Base-by-base conservation (phyloP, 129 eudicot genomes). In the Artemisia argyi region DNA sequence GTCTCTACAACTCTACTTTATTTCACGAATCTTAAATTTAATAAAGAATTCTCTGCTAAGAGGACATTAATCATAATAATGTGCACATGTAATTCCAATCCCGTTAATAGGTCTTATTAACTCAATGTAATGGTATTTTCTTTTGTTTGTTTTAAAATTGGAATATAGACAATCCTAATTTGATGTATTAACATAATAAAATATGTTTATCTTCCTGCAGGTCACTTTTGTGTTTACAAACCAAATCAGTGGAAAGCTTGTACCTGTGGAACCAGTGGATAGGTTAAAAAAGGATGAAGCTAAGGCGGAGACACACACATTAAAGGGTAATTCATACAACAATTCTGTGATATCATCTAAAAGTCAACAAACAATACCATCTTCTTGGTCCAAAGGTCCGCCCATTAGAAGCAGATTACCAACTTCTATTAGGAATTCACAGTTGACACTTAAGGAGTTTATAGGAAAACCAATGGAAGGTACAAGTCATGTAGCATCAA, bases 161-260 rank as follows among this genome's bases (percentile, higher is more conserved):
- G 61, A 55, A 22, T 17, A 55, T 7, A 55, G 61, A 55, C 4
- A 58, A 58, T 19, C 24, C 11, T 24, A 30, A 59, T 12, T 0
- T 12, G 15, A 59, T 24, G 42, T 24, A 24, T 8, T 0, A 15
- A 59, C 32, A 59, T 59, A 56, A 58, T 13, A 12, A 30, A 39
- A 61, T 12, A 30, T 61, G 20, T 12, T 44, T 19, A 11, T 78
- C 11, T 61, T 61, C 18, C 47, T 24, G 32, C 85, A 95, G 99
- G 96, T 91, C 4, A 78, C 94, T 57, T 95, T 95, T 85, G 97
- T 95, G 50, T 95, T 88, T 64, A 88, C 96, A 52, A 90, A 91
- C 72, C 99, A 95, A 88, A 85, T 95, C 61, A 88, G 69, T 51
- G 99, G 99, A 74, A 95, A 95, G 83, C 96, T 95, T 64, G 88